Evolutionary conservation across 73 alveolate genomes (phyloP).

Genomic region (Effrenium voratum): DNA sequence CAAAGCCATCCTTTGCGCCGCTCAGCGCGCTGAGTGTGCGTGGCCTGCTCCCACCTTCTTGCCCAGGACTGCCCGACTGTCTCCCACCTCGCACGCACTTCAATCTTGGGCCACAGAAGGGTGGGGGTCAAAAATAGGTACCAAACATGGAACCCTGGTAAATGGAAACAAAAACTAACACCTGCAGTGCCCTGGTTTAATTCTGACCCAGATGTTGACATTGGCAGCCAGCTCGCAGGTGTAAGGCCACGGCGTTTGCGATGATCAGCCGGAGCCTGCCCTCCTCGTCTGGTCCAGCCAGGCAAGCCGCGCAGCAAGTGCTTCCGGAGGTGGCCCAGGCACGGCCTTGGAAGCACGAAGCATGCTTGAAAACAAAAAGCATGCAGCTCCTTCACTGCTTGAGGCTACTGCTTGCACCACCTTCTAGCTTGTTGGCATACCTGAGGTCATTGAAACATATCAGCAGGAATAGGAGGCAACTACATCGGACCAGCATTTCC

Average conservation of each 20-base stretch:
- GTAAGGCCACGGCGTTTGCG: not conserved
- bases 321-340: conserved; percentile 91
- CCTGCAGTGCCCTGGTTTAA: not conserved
- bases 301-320: conserved; percentile 92
- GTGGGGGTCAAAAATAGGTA: not conserved
- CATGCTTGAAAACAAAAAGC: not conserved
- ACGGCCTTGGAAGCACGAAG: not conserved
- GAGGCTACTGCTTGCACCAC: conserved; percentile 56
- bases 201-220: not conserved
- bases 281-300: conserved; percentile 92
- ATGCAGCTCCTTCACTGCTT: not conserved
- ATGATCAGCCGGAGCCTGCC: conserved; percentile 44
- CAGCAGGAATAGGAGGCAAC: not conserved
- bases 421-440: conserved; percentile 90
- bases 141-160: not conserved
- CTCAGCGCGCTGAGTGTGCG: not conserved
- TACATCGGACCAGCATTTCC: not conserved
- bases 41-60: conserved; percentile 26
- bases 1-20: conserved; percentile 60
- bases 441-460: not conserved
- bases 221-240: conserved; percentile 36
- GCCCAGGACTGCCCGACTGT: conserved; percentile 71
- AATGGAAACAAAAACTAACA: not conserved
- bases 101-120: not conserved
- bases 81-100: conserved; percentile 49